Evolutionary conservation across 78 protist genomes (phyloP).

Genomic region (Dictyostelium intermedium): DNA sequence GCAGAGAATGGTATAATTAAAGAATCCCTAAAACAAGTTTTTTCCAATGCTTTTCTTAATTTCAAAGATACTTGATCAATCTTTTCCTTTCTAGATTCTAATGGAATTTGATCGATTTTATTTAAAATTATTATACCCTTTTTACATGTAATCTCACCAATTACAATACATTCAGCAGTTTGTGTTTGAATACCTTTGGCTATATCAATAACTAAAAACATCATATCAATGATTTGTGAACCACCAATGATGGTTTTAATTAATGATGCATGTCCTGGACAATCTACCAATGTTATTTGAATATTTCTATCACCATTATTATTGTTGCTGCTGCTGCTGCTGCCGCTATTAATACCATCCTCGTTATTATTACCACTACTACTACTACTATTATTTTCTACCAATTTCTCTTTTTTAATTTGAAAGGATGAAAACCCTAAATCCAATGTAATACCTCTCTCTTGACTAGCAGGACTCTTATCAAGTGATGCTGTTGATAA

Average conservation of each 20-base stretch:
- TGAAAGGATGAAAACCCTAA: slow-evolving; percentile 97
- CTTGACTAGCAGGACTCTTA: slow-evolving; percentile 94
- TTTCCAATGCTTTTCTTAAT: slow-evolving; percentile 45
- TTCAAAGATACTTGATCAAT: slow-evolving; percentile 40
- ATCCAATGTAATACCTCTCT: slow-evolving; percentile 98
- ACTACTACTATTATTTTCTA: not conserved
- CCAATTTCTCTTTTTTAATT: not conserved
- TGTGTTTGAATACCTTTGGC: slow-evolving; percentile 99
- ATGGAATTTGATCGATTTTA: slow-evolving; percentile 92
- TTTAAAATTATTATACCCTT: slow-evolving; percentile 93
- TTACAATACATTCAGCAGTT: slow-evolving; percentile 98
- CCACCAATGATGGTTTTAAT: slow-evolving; percentile 99
- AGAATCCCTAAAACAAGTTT: slow-evolving; percentile 60
- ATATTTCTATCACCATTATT: slow-evolving; percentile 9
- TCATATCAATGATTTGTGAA: slow-evolving; percentile 98
- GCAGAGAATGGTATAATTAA: slow-evolving; percentile 33
- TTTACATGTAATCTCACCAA: slow-evolving; percentile 94
- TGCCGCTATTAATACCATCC: not conserved
- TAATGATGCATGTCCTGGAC: slow-evolving; percentile 99
- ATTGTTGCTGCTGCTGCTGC: not conserved
- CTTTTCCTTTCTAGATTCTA: slow-evolving; percentile 37
- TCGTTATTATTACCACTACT: not conserved
- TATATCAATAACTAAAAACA: slow-evolving; percentile 97
- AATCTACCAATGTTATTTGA: slow-evolving; percentile 98
- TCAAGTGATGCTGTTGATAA: slow-evolving; percentile 96